A percentile compares a stretch with the other conserved stretches of the same genome.
These are phyloP conservation scores for Rubus parviflorus DNA, from an alignment of 306 rosid species.

Conservation along the genomic window DNA sequence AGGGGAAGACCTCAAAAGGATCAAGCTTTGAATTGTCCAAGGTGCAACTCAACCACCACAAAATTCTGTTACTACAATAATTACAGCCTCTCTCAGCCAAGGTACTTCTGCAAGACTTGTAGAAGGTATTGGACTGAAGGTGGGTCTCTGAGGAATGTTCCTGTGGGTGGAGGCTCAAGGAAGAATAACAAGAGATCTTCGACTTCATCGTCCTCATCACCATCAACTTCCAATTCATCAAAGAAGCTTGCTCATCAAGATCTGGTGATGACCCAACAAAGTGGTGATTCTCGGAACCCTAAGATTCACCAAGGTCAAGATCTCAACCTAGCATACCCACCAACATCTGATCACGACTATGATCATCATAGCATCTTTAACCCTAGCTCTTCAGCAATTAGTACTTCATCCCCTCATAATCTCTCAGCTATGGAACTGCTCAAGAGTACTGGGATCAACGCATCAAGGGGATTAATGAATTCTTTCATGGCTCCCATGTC, in stretches of 20 bases:
- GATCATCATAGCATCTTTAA: conserved; percentile 44
- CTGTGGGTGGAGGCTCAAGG: conserved; percentile 97
- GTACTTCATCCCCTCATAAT: conserved; percentile 30
- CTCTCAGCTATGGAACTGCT: conserved; percentile 74
- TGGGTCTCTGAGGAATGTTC: conserved; percentile 91
- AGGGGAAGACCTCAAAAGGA: conserved; percentile 76
- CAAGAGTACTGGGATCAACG: conserved; percentile 48
- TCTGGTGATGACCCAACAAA: conserved; percentile 25
- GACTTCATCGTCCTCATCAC: conserved; percentile 29
- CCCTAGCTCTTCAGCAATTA: conserved; percentile 33
- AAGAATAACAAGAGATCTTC: conserved; percentile 73
- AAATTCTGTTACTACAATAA: conserved; percentile 97
- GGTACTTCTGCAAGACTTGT: conserved; percentile 94
- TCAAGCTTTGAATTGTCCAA: conserved; percentile 88
- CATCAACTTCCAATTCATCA: conserved; percentile 36
- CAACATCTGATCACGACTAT: conserved; percentile 29
- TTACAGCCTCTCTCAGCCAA: conserved; percentile 92
- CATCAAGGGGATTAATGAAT: conserved; percentile 54
- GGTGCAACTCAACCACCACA: conserved; percentile 95
- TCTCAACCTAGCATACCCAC: conserved; percentile 78
- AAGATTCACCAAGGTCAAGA: conserved; percentile 82
- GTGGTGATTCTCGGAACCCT: conserved; percentile 51
- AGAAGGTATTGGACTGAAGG: conserved; percentile 99
- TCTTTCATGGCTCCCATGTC: conserved; percentile 60
- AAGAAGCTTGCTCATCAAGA: conserved; percentile 40